phyloP scores from a whole-genome alignment of 345 rosid genomes.

The Salix koriyanagi region DNA sequence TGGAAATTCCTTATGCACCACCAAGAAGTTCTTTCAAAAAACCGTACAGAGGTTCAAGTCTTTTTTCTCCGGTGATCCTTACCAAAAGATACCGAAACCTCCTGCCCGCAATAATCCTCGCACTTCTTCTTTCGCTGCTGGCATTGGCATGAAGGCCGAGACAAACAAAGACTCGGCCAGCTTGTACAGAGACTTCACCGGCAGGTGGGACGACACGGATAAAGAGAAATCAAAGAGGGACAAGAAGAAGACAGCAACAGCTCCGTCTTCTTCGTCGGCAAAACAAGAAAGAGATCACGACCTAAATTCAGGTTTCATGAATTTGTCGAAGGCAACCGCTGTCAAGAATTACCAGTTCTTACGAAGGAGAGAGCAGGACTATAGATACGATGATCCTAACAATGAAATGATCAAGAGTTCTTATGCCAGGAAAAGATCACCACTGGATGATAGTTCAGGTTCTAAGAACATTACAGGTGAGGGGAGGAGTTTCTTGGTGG shows the following conservation, averaged over 20 bases:
- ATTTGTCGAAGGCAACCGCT: slow-evolving; percentile 7
- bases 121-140: background rate
- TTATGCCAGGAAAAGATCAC: background rate
- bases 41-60: slow-evolving; percentile 50
- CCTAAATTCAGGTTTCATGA: slow-evolving; percentile 21
- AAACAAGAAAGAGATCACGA: slow-evolving; percentile 14
- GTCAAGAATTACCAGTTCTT: slow-evolving; percentile 12
- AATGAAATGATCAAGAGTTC: background rate
- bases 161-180: slow-evolving; percentile 28
- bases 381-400: background rate
- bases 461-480: slow-evolving; percentile 16
- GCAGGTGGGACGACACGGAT: slow-evolving; percentile 21
- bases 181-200: slow-evolving; percentile 35
- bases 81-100: slow-evolving; percentile 59
- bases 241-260: slow-evolving; percentile 11
- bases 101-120: slow-evolving; percentile 17
- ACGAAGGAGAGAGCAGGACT: slow-evolving; percentile 17
- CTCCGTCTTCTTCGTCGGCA: slow-evolving; percentile 5
- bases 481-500: slow-evolving; percentile 36
- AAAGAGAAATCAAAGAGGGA: slow-evolving; percentile 15
- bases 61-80: slow-evolving; percentile 39
- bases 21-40: slow-evolving; percentile 57
- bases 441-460: slow-evolving; percentile 15
- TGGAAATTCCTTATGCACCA: slow-evolving; percentile 50
- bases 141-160: slow-evolving; percentile 9